Conservation (phyloP, 2,329 filamentous ascomycete species). For the Cryphonectria japonica region DNA sequence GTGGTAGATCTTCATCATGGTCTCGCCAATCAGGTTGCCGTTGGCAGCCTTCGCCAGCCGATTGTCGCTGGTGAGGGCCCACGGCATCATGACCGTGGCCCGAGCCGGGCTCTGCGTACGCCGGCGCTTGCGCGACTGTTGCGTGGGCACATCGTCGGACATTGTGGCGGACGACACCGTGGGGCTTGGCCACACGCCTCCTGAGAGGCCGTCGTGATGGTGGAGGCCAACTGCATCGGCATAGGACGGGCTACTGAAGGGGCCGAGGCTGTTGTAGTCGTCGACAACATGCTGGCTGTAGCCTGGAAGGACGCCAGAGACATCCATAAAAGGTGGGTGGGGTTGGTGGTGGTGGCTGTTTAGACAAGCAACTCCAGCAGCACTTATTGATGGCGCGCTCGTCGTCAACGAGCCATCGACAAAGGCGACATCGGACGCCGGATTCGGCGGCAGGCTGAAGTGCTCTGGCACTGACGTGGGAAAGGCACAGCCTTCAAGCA, state of each 20-base stretch:
- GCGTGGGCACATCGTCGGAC: not conserved
- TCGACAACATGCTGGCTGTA: conserved; percentile 11
- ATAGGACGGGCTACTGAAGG: conserved; percentile 5
- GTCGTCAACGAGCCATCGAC: conserved; percentile 10
- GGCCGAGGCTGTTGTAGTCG: conserved; percentile 19
- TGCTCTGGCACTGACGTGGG: not conserved
- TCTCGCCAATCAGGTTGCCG: conserved; percentile 45
- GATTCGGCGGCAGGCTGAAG: conserved; percentile 6
- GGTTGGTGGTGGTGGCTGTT: not conserved
- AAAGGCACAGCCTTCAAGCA: conserved; percentile 14
- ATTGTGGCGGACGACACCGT: not conserved
- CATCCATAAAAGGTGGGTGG: conserved; percentile 12
- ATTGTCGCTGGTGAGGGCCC: conserved; percentile 12
- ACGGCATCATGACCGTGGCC: not conserved
- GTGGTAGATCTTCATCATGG: conserved; percentile 54
- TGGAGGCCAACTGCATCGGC: not conserved
- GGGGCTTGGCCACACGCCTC: conserved; percentile 17
- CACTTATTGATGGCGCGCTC: not conserved
- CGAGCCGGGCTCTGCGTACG: conserved; percentile 15
- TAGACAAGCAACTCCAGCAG: not conserved
- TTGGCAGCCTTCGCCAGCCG: conserved; percentile 38
- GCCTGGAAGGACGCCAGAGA: conserved; percentile 1
- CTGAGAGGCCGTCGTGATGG: conserved; percentile 3
- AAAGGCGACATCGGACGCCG: not conserved
- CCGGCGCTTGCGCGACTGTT: conserved; percentile 19